Evolutionary conservation across 768 basidiomycete genomes (phyloP), one percentile per base, ranked within the genome.

Genomic region (Austroboletus festivus): DNA sequence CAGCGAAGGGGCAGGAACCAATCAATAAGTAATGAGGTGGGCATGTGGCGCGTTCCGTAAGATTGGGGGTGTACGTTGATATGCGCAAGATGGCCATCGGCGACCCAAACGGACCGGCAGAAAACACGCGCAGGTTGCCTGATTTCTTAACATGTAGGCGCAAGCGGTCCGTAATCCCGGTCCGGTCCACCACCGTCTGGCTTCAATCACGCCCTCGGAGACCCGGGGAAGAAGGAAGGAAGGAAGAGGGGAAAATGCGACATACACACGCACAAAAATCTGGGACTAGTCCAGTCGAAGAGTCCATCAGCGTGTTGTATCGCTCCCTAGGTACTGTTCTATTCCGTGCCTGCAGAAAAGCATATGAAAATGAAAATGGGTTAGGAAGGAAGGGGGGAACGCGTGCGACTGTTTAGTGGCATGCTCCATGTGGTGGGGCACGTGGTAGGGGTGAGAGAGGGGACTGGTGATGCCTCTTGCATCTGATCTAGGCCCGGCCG

Each of bases 141-240:
- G 39, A 44, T 44, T 35, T 33, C 31, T 11, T 33, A 28, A 22
- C 39, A 24, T 12, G 26, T 30, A 40, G 12, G 16, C 5, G 35
- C 9, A 15, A 31, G 38, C 24, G 31, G 26, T 10, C 41, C 34
- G 35, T 12, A 12, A 51, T 47, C 31, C 48, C 45, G 49, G 48
- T 12, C 28, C 38, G 31, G 33, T 41, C 38, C 28, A 38, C 34
- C 4, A 13, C 41, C 16, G 21, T 26, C 18, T 35, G 39, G 30
- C 40, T 40, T 38, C 30, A 5, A n/a, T 39, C 48, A 48, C 48
- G 38, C 37, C 60, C 60, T 61, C 60, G 60, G 60, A 61, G 8
- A 26, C 50, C 30, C 60, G 57, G 48, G 48, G 45, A 42, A 51
- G 42, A 52, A 40, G 24, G 39, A 11, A 2, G 41, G 34, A 38